phyloP scores from a whole-genome alignment of 2,329 filamentous ascomycete species.

The Stagonosporopsis rhizophila region DNA sequence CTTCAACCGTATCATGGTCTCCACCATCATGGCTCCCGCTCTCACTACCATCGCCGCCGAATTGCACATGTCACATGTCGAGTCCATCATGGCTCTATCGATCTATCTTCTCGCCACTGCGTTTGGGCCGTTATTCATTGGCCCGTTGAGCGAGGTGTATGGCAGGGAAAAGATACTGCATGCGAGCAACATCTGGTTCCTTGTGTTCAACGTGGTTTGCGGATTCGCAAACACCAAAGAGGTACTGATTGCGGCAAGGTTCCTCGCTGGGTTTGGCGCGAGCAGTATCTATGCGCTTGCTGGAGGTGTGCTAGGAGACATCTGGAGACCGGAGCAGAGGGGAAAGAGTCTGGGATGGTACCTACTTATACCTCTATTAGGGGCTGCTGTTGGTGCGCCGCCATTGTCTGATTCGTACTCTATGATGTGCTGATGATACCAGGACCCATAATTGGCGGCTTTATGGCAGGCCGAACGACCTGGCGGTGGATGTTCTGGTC shows the following conservation, averaged over 20 bases:
- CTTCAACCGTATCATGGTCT: conserved; percentile 42
- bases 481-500: conserved; percentile 43
- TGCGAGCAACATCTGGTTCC: conserved; percentile 34
- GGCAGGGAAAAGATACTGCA: conserved; percentile 34
- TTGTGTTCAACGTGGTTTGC: conserved; percentile 37
- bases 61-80: conserved; percentile 30
- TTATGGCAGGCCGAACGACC: conserved; percentile 33
- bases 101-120: conserved; percentile 40
- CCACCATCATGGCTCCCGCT: conserved; percentile 41
- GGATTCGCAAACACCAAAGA: conserved; percentile 36
- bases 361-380: conserved; percentile 31
- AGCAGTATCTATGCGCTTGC: conserved; percentile 33
- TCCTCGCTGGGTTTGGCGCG: conserved; percentile 37
- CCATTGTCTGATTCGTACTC: neutral
- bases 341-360: conserved; percentile 23
- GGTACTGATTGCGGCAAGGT: conserved; percentile 32
- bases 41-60: conserved; percentile 30
- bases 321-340: conserved; percentile 35
- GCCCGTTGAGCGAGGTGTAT: conserved; percentile 40
- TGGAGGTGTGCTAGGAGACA: conserved; percentile 34
- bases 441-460: conserved; percentile 39
- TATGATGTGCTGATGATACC: neutral
- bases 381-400: conserved; percentile 27
- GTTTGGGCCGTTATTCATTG: conserved; percentile 39
- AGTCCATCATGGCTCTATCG: conserved; percentile 36